Conservation (phyloP, 805 yeast genomes). For the Pichia thaimueangensis region DNA sequence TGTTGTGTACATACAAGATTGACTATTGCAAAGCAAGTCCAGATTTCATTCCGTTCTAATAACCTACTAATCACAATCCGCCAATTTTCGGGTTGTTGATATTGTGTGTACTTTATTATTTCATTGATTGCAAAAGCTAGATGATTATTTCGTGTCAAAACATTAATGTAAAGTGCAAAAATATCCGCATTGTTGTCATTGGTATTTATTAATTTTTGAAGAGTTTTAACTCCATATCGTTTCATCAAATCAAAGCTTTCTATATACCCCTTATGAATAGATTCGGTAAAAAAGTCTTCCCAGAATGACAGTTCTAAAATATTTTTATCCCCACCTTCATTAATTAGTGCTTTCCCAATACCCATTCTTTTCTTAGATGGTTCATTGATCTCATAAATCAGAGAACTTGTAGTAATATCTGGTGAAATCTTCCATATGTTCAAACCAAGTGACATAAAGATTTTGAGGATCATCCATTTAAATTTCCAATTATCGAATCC, state of each 20-base stretch:
- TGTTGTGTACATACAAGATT: background rate
- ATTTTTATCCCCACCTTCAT: conserved; percentile 5
- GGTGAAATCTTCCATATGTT: conserved; percentile 6
- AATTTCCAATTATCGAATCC: background rate
- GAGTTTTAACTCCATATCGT: background rate
- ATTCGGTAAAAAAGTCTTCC: conserved; percentile 3
- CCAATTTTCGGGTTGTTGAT: background rate
- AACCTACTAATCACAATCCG: background rate
- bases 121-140: background rate
- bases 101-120: background rate
- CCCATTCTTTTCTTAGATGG: conserved; percentile 4
- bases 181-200: background rate
- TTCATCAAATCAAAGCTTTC: background rate
- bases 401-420: conserved; percentile 2
- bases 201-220: background rate
- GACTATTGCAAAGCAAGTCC: conserved; percentile 3
- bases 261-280: background rate
- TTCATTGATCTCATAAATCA: background rate
- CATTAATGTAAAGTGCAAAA: background rate
- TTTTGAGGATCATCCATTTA: background rate
- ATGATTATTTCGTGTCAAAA: background rate
- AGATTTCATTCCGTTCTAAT: background rate
- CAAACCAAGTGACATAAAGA: conserved; percentile 2
- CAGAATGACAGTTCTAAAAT: conserved; percentile 1
- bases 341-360: background rate